A percentile compares a stretch with the other conserved stretches of the same genome.
phyloP scores from a whole-genome alignment of 441 rosid genomes.

The Aquilaria agallochum region DNA sequence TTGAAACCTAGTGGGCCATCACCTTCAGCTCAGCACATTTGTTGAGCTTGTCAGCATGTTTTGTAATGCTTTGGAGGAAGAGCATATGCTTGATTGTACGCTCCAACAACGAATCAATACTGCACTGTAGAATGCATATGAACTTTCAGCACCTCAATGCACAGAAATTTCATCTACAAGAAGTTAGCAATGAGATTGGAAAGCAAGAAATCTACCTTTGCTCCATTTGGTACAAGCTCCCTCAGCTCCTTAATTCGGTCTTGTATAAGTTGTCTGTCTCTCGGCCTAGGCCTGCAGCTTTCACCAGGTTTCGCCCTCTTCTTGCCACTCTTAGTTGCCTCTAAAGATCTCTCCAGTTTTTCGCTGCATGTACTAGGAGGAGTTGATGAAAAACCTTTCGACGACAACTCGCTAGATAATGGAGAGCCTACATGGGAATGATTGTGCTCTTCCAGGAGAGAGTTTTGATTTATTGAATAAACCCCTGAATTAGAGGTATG shows the following conservation, averaged over 20 bases:
- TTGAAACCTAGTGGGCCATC: conserved; percentile 12
- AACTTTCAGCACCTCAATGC: conserved; percentile 28
- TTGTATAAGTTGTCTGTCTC: conserved; percentile 94
- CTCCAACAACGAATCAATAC: conserved; percentile 95
- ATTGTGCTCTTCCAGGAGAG: conserved; percentile 39
- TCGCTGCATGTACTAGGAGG: conserved; percentile 69
- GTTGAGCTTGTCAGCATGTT: conserved; percentile 85
- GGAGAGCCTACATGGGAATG: conserved; percentile 52
- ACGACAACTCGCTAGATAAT: conserved; percentile 57
- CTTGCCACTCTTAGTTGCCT: conserved; percentile 59
- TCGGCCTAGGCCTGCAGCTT: conserved; percentile 86
- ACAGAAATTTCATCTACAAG: conserved; percentile 15
- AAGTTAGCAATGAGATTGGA: conserved; percentile 11
- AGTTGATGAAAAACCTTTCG: conserved; percentile 69
- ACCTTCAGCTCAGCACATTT: conserved; percentile 73
- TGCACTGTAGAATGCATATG: conserved; percentile 63
- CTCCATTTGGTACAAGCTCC: conserved; percentile 91
- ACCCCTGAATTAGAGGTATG: conserved; percentile 35
- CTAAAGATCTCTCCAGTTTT: conserved; percentile 54
- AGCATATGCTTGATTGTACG: conserved; percentile 94
- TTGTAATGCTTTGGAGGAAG: conserved; percentile 73
- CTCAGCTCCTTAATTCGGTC: conserved; percentile 96
- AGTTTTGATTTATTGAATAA: conserved; percentile 44
- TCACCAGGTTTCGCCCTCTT: conserved; percentile 87
- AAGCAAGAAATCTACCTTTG: conserved; percentile 65